These are phyloP conservation scores for Chaetomium olivaceum DNA, from an alignment of 2,329 filamentous ascomycete species.

Conservation along the genomic window DNA sequence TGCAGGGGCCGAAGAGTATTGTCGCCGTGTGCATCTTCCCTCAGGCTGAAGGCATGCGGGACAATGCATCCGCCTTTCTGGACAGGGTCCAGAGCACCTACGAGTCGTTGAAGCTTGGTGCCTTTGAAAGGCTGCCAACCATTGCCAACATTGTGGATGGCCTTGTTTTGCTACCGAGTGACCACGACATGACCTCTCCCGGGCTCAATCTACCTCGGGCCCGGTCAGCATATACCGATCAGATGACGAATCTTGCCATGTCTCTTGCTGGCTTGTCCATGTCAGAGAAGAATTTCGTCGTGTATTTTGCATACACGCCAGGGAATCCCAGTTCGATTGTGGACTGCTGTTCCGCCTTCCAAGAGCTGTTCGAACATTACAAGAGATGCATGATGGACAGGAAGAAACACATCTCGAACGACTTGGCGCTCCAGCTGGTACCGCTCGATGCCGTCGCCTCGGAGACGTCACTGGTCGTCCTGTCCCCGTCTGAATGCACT, in stretches of 20 bases:
- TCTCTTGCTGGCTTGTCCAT: conserved; percentile 46
- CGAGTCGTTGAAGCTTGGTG: conserved; percentile 71
- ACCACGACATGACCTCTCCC: conserved; percentile 46
- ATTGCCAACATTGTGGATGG: conserved; percentile 49
- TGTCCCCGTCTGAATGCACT: conserved; percentile 59
- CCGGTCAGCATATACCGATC: conserved; percentile 50
- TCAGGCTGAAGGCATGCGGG: conserved; percentile 60
- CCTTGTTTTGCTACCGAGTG: conserved; percentile 39
- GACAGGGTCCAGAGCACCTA: conserved; percentile 69
- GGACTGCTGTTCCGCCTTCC: conserved; percentile 73
- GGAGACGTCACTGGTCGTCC: conserved; percentile 61
- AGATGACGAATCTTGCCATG: conserved; percentile 51
- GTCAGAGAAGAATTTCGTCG: conserved; percentile 64
- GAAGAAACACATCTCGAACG: conserved; percentile 52
- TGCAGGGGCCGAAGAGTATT: conserved; percentile 70
- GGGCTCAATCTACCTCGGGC: conserved; percentile 45
- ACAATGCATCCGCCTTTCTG: conserved; percentile 64
- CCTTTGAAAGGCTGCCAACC: conserved; percentile 54
- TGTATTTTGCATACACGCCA: conserved; percentile 75
- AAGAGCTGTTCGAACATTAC: conserved; percentile 68
- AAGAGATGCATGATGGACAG: conserved; percentile 51
- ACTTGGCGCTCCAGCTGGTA: conserved; percentile 76
- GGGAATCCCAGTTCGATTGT: conserved; percentile 61
- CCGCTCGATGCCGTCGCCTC: conserved; percentile 68
- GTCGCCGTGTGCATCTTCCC: conserved; percentile 71